Conservation (phyloP, 2,329 filamentous ascomycete genomes). For the Paraphaeosphaeria minitans region DNA sequence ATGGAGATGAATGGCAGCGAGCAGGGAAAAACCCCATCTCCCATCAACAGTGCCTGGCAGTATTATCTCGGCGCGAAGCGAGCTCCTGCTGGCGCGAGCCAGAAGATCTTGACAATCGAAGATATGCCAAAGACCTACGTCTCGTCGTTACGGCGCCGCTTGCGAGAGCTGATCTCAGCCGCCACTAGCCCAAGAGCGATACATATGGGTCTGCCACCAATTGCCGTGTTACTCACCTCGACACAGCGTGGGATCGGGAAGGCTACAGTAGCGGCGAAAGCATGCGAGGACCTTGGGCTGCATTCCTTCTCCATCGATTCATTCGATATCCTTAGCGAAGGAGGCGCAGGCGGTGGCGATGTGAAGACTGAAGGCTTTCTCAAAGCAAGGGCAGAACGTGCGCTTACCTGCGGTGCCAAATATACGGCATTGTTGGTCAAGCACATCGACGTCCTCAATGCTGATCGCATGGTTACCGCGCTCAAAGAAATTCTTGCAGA, state of each 20-base stretch:
- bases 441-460: conserved; percentile 88
- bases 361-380: conserved; percentile 93
- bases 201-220: conserved; percentile 82
- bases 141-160: conserved; percentile 60
- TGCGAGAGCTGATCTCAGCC: conserved; percentile 84
- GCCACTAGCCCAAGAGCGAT: conserved; percentile 87
- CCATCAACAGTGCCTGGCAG: conserved; percentile 79
- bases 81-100: conserved; percentile 62
- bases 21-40: conserved; percentile 77
- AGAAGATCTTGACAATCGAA: conserved; percentile 58
- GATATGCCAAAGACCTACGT: conserved; percentile 51
- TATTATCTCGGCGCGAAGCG: conserved; percentile 84
- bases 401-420: conserved; percentile 83
- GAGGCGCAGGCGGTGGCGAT: conserved; percentile 82
- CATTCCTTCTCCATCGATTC: conserved; percentile 89
- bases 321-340: conserved; percentile 93
- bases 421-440: conserved; percentile 84
- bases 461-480: conserved; percentile 85
- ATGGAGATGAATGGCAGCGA: conserved; percentile 92
- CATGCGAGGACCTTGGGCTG: conserved; percentile 86
- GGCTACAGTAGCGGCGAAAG: conserved; percentile 73
- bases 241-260: conserved; percentile 95
- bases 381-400: conserved; percentile 84
- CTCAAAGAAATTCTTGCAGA: conserved; percentile 83
- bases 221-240: conserved; percentile 86